Evolutionary conservation across 805 yeast genomes (phyloP), one percentile per base, ranked within the genome.

Genomic region (Candida multigemmis): DNA sequence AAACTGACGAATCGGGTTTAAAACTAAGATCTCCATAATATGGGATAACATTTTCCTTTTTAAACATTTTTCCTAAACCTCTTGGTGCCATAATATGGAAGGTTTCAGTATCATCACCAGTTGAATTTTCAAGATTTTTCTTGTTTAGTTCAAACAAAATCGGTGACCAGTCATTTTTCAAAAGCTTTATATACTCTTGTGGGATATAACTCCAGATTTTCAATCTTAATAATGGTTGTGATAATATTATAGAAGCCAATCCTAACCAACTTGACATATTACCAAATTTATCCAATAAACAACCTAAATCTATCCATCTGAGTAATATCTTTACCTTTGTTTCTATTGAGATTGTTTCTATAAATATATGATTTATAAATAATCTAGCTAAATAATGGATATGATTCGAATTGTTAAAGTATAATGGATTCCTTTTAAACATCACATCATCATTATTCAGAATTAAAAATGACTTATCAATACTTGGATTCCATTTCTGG

Each of bases 231-330:
- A 89, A 64, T 0, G 96, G 94, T 29, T 79, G 72, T 0, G 94
- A 81, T 42, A 94, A 78, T 2, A 87, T 65, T 2, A 80, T 66
- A 1, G 91, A 76, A 1, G 95, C 84, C 38, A 89, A 74, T 0
- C 95, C 94, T 14, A 85, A 58, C 96, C 96, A 89, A 16, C 91
- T 77, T 0, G 86, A 87, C 87, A 85, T 84, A 47, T 89, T 94
- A 26, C 97, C 97, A 16, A 71, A 58, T 33, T 71, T 71, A 42
- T 84, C 91, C 35, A 89, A 70, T 15, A 63, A 57, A 36, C 79
- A 73, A 3, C 96, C 97, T 23, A 89, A 60, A 34, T 75, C 74
- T 22, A 87, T 80, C 97, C 97, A 89, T 45, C 74, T 78, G 24
- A 75, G 74, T 19, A 89, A 49, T 4, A 86, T 43, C 22, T 68